phyloP scores from a whole-genome alignment of 176 grass and related monocot species.

The Tillandsia leiboldiana region DNA sequence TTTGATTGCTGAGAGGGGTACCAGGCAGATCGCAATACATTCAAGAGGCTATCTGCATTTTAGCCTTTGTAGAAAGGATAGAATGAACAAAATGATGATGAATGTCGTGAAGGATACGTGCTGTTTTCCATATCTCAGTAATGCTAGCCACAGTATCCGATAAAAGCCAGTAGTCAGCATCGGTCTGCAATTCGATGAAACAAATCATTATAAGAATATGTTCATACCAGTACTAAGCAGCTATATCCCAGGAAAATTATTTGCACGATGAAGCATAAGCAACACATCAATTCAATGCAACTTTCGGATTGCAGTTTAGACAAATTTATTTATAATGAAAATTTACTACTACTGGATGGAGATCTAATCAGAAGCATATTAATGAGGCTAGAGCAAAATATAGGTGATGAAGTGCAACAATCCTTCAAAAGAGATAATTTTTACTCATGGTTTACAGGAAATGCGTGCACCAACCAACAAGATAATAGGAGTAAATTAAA shows the following conservation, averaged over 20 bases:
- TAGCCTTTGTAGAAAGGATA: conserved; percentile 8
- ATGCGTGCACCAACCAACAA: background rate
- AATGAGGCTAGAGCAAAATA: background rate
- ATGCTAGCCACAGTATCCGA: conserved; percentile 56
- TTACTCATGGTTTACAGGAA: background rate
- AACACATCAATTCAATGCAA: background rate
- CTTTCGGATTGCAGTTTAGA: too few species aligned
- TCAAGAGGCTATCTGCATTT: too few species aligned
- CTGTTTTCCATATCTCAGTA: conserved; percentile 68
- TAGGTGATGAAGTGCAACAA: background rate
- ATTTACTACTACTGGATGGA: background rate
- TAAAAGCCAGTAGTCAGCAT: conserved; percentile 83
- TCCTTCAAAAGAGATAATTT: background rate
- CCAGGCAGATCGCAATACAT: too few species aligned
- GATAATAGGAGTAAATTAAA: too few species aligned
- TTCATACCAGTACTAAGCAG: background rate
- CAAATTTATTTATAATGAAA: too few species aligned
- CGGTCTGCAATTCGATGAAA: conserved; percentile 30
- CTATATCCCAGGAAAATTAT: background rate
- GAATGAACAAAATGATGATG: conserved; percentile 17
- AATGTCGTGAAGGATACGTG: conserved; percentile 55
- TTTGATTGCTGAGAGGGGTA: too few species aligned
- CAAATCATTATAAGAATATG: background rate
- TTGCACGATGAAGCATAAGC: background rate
- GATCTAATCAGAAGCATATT: background rate